Conservation (phyloP, 2,329 filamentous ascomycete species). For the Myriosclerotinia scirpicola region DNA sequence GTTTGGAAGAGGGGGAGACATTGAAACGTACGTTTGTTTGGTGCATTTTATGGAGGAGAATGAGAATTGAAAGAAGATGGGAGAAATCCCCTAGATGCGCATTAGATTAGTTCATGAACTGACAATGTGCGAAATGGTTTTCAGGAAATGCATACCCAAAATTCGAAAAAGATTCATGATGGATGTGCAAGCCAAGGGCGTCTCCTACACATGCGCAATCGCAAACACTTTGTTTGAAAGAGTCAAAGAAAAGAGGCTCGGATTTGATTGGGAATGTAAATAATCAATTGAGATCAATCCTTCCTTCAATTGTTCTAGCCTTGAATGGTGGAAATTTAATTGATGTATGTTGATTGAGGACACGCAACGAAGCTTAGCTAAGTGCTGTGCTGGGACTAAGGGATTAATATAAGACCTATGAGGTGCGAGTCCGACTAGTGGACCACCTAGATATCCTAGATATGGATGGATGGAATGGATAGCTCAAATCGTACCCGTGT, state of each 20-base stretch:
- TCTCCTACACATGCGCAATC: constrained; percentile 16
- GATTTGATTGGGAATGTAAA: background rate
- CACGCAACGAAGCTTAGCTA: constrained; percentile 35
- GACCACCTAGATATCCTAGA: too few species aligned
- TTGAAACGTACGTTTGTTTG: constrained; percentile 71
- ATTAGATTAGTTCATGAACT: constrained; percentile 19
- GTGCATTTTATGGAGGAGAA: constrained; percentile 95
- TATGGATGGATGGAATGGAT: too few species aligned
- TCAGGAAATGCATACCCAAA: constrained; percentile 50
- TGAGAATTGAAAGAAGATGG: constrained; percentile 90
- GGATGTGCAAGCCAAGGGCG: constrained; percentile 39
- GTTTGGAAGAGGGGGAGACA: background rate
- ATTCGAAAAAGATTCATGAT: constrained; percentile 71
- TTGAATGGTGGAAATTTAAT: background rate
- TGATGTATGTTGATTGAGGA: constrained; percentile 29
- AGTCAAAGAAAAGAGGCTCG: constrained; percentile 10
- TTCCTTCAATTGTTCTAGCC: constrained; percentile 1
- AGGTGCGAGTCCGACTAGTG: too few species aligned
- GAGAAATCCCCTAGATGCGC: constrained; percentile 76
- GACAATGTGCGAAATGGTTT: background rate
- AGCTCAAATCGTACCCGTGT: too few species aligned
- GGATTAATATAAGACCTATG: too few species aligned
- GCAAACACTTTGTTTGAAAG: background rate
- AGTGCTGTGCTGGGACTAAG: constrained; percentile 7
- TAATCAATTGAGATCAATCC: constrained; percentile 4